Base-by-base conservation (phyloP, 371 early-diverging fungal species). In the Mucor irregularis region DNA sequence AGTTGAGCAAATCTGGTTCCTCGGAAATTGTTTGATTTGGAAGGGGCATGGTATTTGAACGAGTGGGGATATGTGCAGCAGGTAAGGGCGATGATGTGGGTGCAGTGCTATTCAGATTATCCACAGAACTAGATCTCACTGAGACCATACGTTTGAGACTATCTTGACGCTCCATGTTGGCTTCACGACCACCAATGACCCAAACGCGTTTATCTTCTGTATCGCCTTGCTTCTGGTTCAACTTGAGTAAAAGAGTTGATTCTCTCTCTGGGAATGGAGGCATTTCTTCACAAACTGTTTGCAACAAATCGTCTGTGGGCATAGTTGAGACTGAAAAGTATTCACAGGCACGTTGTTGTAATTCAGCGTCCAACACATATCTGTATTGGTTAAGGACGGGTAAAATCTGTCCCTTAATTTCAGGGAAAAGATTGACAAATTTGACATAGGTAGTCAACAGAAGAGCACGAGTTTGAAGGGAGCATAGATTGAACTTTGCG, bases 261-360 rank as follows among this genome's bases (percentile, higher is more conserved):
- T 95, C 94, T 16, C 95, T 86, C 64, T 94, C 95, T 0, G 95
- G 93, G 81, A 92, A 96, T 19, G 93, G 93, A 21, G 98, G 98
- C 94, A 98, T 96, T 64, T 96, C 95, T 53, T 96, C 98, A 61
- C 95, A 96, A 19, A 96, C 91, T 0, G 90, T 88, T 40, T 92
- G 91, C 7, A 98, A 64, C 50, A 98, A 73, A n/a, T 92, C 94
- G 17, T 94, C 94, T 14, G 85, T 84, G 3, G 90, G 87, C 75
- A 89, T 74, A 1, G 86, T 89, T 10, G 88, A 87, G 38, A 98
- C 78, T 1, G 93, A 84, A 40, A 95, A 82, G 73, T 98, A 98
- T 72, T 98, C 99, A 58, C 91, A 91, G 0, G 98, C 97, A 33
- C 99, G 86, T 65, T 98, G 97, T 69, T 96, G 97, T 21, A 98